A percentile compares a stretch with the other conserved stretches of the same genome.
These are phyloP conservation scores for Pelagophyceae sp. DNA, from an alignment of 352 stramenopile species.

Conservation along the genomic window DNA sequence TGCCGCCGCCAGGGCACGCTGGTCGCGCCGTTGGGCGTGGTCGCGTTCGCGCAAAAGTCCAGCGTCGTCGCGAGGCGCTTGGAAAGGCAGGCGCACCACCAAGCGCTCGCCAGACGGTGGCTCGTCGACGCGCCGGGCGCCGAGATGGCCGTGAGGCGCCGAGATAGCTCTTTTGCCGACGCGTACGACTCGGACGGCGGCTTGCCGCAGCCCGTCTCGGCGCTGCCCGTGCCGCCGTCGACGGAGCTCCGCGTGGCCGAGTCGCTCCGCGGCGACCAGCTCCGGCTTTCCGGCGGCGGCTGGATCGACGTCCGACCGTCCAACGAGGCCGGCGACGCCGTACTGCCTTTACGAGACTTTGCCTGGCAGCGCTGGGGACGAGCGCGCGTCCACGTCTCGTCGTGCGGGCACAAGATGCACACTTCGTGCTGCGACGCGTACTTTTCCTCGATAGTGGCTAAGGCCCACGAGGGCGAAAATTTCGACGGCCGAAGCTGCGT, in stretches of 20 bases:
- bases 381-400: conserved; percentile 52
- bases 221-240: not conserved
- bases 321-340: not conserved
- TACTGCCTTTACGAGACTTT: not conserved
- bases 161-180: not conserved
- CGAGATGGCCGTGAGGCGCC: not conserved
- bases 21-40: conserved; percentile 48
- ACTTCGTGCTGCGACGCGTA: conserved; percentile 86
- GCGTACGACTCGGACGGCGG: not conserved
- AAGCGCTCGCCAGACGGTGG: not conserved
- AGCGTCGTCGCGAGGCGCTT: conserved; percentile 20
- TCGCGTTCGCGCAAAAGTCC: conserved; percentile 56
- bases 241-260: not conserved
- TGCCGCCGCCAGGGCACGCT: conserved; percentile 44
- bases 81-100: not conserved
- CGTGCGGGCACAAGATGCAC: conserved; percentile 87
- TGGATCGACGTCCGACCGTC: not conserved
- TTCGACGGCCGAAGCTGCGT: conserved; percentile 82
- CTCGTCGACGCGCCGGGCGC: not conserved
- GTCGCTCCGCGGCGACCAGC: not conserved
- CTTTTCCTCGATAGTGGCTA: conserved; percentile 82
- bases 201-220: no score
- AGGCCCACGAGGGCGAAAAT: conserved; percentile 75
- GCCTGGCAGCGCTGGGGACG: conserved; percentile 44
- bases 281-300: not conserved